phyloP scores from a whole-genome alignment of 1,284 basidiomycete species.

The Fomitopsis pinicola region DNA sequence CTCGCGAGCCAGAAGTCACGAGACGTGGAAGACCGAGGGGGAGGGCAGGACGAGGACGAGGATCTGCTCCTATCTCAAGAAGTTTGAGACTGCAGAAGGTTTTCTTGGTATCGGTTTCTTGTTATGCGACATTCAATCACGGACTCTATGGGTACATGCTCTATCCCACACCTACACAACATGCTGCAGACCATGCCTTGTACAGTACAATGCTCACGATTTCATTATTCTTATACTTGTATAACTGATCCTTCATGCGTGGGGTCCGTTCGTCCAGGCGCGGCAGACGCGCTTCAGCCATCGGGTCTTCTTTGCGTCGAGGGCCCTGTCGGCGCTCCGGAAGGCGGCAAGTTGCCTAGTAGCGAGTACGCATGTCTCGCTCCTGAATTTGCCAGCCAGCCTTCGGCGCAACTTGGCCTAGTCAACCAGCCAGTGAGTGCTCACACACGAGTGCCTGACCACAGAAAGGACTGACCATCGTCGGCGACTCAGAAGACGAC shows the following conservation, averaged over 20 bases:
- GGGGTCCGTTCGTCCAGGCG: constrained; percentile 18
- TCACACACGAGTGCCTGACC: not conserved
- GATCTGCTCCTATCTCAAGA: constrained; percentile 4
- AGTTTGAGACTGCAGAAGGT: not conserved
- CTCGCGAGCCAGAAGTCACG: not conserved
- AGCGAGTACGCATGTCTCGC: constrained; percentile 51
- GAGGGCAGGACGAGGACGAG: constrained; percentile 6
- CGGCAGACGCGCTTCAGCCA: constrained; percentile 30
- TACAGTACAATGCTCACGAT: not conserved
- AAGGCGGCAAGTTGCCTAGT: constrained; percentile 39
- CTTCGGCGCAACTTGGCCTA: constrained; percentile 39
- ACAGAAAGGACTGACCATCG: constrained; percentile 6
- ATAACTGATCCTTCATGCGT: not conserved
- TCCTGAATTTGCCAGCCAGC: constrained; percentile 42
- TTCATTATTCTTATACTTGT: not conserved
- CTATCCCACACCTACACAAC: not conserved
- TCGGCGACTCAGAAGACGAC: constrained; percentile 3
- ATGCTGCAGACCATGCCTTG: not conserved
- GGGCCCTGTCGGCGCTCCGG: constrained; percentile 16
- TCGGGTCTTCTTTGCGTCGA: constrained; percentile 25
- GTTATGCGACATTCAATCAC: not conserved
- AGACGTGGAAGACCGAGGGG: constrained; percentile 19
- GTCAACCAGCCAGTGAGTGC: not conserved
- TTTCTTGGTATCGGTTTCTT: not conserved
- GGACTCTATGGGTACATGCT: not conserved